phyloP scores from a whole-genome alignment of 768 basidiomycete species.

The Termitomyces eurrhizus region DNA sequence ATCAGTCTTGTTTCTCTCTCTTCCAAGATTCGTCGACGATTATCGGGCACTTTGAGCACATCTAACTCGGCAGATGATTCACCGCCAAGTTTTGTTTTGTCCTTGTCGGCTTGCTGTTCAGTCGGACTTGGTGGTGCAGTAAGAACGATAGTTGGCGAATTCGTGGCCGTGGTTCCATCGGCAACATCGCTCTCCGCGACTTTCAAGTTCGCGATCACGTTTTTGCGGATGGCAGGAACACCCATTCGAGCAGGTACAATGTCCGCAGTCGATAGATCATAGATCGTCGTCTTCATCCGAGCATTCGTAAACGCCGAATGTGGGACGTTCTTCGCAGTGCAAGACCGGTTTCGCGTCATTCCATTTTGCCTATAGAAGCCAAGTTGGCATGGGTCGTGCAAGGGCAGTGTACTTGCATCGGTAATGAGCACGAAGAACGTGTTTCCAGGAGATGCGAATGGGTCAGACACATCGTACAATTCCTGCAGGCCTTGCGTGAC shows the following conservation, averaged over 20 bases:
- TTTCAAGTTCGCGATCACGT: not conserved
- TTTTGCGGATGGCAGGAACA: not conserved
- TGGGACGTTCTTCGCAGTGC: constrained; percentile 1
- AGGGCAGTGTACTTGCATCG: not conserved
- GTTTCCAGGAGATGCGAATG: constrained; percentile 16
- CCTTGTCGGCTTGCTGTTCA: not conserved
- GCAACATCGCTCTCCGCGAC: not conserved
- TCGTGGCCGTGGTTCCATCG: not conserved
- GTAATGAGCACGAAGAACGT: constrained; percentile 13
- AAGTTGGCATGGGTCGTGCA: constrained; percentile 13
- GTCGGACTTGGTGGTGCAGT: constrained; percentile 11
- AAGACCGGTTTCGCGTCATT: constrained; percentile 3
- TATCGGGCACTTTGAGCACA: not conserved
- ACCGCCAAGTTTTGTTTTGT: not conserved
- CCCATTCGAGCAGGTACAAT: constrained; percentile 1
- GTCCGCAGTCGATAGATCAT: constrained; percentile 15
- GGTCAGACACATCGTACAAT: constrained; percentile 16
- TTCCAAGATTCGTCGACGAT: not conserved
- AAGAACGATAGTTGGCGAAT: constrained; percentile 14
- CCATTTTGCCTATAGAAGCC: constrained; percentile 7
- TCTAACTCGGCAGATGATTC: not conserved
- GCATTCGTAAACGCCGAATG: constrained; percentile 5
- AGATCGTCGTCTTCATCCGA: constrained; percentile 15
- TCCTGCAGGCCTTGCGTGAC: constrained; percentile 17
- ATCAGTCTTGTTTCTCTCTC: not conserved